Conservation (phyloP, 345 rosid species). For the Noccaea bulbosa region DNA sequence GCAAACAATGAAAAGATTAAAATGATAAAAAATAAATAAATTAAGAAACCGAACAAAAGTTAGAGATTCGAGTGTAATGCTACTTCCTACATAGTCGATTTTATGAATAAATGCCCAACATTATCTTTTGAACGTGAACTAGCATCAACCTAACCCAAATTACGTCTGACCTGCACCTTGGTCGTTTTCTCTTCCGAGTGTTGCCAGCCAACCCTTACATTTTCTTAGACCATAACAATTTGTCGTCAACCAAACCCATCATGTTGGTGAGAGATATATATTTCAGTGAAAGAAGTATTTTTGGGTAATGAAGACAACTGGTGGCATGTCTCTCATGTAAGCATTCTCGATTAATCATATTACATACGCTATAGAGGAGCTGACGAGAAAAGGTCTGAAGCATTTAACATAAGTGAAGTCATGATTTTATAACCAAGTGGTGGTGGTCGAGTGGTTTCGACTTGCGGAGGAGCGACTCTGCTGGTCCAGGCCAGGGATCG, state of each 20-base stretch:
- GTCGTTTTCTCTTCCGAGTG: background rate
- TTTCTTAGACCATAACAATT: background rate
- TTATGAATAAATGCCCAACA: conserved; percentile 4
- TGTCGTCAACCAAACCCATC: background rate
- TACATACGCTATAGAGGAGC: background rate
- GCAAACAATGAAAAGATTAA: no score
- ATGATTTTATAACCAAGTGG: no score
- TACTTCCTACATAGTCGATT: background rate
- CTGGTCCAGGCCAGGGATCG: no score
- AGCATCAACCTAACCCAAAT: background rate
- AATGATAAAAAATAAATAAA: no score
- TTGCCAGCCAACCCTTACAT: background rate
- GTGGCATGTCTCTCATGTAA: background rate
- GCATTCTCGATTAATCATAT: background rate
- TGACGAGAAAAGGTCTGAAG: background rate
- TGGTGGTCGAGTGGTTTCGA: no score
- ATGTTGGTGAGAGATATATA: background rate
- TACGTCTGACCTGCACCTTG: background rate
- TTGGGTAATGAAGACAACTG: background rate
- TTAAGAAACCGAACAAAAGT: background rate
- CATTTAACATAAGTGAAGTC: background rate
- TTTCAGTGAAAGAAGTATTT: background rate
- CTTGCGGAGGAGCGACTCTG: no score
- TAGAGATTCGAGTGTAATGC: background rate
- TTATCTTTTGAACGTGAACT: background rate